phyloP scores from a whole-genome alignment of 352 stramenopile genomes.

The Globisporangium viniferum region DNA sequence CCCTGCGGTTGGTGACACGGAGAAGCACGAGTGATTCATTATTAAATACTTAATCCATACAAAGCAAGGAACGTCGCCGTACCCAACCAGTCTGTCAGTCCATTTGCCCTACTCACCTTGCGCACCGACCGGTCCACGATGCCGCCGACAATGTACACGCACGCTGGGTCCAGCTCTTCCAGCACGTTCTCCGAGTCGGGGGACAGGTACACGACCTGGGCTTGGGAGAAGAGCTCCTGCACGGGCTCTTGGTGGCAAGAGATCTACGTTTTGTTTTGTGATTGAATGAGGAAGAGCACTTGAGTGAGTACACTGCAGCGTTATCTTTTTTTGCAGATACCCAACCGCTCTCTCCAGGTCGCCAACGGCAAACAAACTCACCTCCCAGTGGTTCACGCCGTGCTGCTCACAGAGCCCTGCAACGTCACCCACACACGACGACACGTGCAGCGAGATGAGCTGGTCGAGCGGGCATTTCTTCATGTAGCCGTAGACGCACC shows the following conservation, averaged over 20 bases:
- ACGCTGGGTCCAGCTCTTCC: conserved; percentile 33
- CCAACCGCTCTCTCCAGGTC: too few species aligned
- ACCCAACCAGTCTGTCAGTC: too few species aligned
- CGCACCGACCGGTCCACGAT: conserved; percentile 85
- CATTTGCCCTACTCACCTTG: conserved; percentile 31
- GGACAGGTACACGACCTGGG: conserved; percentile 76
- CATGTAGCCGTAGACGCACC: conserved; percentile 72
- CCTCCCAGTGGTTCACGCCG: conserved; percentile 60
- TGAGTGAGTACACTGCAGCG: too few species aligned
- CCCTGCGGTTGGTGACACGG: conserved; percentile 22
- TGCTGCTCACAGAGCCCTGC: conserved; percentile 35
- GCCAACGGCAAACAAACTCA: conserved; percentile 9
- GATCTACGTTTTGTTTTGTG: conserved; percentile 3
- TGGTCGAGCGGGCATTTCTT: conserved; percentile 62
- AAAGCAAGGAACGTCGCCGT: too few species aligned
- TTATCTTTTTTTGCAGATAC: too few species aligned
- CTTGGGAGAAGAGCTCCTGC: conserved; percentile 40
- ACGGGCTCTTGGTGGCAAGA: conserved; percentile 41
- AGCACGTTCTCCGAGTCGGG: conserved; percentile 79
- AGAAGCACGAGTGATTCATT: not conserved
- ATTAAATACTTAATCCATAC: too few species aligned
- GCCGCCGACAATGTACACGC: conserved; percentile 76
- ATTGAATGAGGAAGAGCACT: too few species aligned
- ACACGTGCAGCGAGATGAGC: conserved; percentile 59
- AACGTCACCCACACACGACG: conserved; percentile 38